phyloP scores from a whole-genome alignment of 495 filamentous ascomycete species.

The Annulohypoxylon bovei region DNA sequence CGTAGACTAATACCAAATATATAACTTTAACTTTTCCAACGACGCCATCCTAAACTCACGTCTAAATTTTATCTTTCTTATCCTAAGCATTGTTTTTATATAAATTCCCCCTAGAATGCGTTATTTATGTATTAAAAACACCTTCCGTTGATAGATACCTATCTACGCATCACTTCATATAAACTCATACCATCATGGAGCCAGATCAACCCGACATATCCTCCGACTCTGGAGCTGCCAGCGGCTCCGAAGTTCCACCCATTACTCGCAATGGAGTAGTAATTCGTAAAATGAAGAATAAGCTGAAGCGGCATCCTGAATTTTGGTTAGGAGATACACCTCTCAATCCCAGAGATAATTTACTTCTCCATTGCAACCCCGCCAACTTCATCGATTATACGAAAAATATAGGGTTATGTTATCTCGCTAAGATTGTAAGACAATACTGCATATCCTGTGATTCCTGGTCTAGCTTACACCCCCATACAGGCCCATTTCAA shows the following conservation, averaged over 20 bases:
- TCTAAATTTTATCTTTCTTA: not conserved
- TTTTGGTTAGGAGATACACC: not conserved
- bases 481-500: not conserved
- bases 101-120: no score
- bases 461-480: not conserved
- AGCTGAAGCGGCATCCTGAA: not conserved
- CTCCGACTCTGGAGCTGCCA: not conserved
- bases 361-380: not conserved
- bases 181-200: no score
- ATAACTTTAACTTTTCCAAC: not conserved
- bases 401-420: not conserved
- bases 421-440: constrained; percentile 6
- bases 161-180: no score
- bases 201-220: not conserved
- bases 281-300: not conserved
- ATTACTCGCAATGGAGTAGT: no score
- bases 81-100: no score
- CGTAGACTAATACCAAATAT: no score
- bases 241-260: no score
- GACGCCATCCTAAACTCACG: not conserved
- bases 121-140: no score
- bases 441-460: no score
- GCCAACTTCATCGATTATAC: not conserved
- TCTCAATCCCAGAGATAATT: not conserved
- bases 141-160: not conserved